Conservation (phyloP, 2,329 filamentous ascomycete species). For the Ramularia collo-cygni region DNA sequence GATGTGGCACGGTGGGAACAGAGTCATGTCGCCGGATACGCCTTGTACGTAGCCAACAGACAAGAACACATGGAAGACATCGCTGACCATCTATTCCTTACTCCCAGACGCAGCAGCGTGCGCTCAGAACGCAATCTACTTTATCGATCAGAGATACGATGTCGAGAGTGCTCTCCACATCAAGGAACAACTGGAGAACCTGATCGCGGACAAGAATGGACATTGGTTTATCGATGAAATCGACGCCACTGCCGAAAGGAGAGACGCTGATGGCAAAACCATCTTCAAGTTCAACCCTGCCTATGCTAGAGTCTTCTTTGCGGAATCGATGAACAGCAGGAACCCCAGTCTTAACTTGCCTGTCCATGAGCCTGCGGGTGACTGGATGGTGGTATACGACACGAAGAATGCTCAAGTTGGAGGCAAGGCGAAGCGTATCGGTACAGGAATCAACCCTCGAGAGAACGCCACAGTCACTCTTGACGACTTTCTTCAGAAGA, state of each 20-base stretch:
- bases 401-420: background rate
- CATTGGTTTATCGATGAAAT: background rate
- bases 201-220: background rate
- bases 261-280: background rate
- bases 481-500: background rate
- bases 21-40: slow-evolving; percentile 1
- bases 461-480: background rate
- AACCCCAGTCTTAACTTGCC: background rate
- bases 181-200: background rate
- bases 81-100: background rate
- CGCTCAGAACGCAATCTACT: slow-evolving; percentile 1
- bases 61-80: background rate
- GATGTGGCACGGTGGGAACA: background rate
- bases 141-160: background rate
- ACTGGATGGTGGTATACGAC: slow-evolving; percentile 1
- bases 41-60: background rate
- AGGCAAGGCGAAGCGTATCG: slow-evolving; percentile 1
- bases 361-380: background rate
- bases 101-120: background rate
- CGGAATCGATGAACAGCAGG: background rate
- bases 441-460: background rate
- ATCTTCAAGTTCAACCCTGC: background rate
- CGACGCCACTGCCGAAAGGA: slow-evolving; percentile 1
- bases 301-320: slow-evolving; percentile 1
- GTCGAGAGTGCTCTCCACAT: background rate